These are phyloP conservation scores for Sporothrix protearum DNA, from an alignment of 2,329 filamentous ascomycete species.

Conservation along the genomic window DNA sequence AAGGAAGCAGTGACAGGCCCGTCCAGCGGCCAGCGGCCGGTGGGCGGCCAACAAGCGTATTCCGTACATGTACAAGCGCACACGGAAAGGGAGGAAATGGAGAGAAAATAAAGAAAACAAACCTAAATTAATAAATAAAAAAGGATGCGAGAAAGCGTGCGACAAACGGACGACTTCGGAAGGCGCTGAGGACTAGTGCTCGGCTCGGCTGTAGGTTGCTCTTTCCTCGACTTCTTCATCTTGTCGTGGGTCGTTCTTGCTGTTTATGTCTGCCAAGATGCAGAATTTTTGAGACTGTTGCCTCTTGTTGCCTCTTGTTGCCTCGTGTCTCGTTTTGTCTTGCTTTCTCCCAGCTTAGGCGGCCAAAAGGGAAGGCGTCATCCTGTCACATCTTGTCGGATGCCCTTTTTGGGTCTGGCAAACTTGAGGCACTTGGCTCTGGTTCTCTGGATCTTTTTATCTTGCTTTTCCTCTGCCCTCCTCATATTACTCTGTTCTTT, in stretches of 20 bases:
- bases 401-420: not conserved
- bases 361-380: not conserved
- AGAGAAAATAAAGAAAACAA: not conserved
- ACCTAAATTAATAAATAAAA: not conserved
- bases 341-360: not conserved
- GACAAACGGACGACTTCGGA: constrained; percentile 20
- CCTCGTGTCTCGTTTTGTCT: not conserved
- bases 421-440: not conserved
- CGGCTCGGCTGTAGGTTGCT: not conserved
- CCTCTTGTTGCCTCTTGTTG: not conserved
- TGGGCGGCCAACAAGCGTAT: not conserved
- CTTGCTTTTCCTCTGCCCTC: not conserved
- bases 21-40: not conserved
- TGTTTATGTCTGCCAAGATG: not conserved
- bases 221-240: not conserved
- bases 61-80: not conserved
- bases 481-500: not conserved
- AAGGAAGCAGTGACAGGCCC: not conserved
- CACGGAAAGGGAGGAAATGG: no score
- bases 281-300: not conserved
- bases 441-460: not conserved
- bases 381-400: not conserved
- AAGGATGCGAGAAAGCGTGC: not conserved
- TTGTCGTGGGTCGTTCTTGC: not conserved
- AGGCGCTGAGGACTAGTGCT: not conserved